Conservation (phyloP, 441 rosid species). For the Erodium moschatum region DNA sequence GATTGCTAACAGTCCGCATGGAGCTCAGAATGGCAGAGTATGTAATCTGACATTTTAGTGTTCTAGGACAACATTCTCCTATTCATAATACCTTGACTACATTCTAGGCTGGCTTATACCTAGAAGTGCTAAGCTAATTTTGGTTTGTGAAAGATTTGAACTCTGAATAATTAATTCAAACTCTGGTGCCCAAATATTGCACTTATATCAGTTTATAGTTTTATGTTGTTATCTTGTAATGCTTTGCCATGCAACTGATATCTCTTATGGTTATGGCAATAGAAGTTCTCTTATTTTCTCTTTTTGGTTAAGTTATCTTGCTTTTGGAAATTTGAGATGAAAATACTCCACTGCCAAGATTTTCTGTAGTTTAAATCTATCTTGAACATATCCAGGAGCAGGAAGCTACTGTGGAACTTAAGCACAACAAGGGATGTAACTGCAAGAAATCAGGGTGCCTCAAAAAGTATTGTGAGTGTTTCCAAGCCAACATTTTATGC, state of each 20-base stretch:
- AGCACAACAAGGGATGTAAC: constrained; percentile 93
- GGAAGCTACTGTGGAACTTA: constrained; percentile 50
- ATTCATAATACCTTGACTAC: not conserved
- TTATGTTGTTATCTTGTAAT: too few species aligned
- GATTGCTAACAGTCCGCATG: constrained; percentile 79
- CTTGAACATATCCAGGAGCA: constrained; percentile 47
- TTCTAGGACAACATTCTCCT: not conserved
- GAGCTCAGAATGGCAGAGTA: constrained; percentile 49
- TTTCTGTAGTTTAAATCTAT: not conserved
- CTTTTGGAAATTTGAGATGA: not conserved
- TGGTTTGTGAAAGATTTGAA: too few species aligned
- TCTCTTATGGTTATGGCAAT: too few species aligned
- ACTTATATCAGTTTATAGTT: too few species aligned
- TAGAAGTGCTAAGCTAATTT: not conserved
- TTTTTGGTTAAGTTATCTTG: too few species aligned
- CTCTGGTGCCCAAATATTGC: too few species aligned
- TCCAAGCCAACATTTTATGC: constrained; percentile 84
- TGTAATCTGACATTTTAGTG: constrained; percentile 3
- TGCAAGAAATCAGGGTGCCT: constrained; percentile 97
- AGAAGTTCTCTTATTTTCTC: too few species aligned
- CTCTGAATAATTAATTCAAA: too few species aligned
- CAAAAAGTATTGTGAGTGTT: constrained; percentile 92
- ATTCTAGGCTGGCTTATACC: not conserved
- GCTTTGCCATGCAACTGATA: too few species aligned
- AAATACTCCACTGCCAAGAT: not conserved